Base-by-base conservation (phyloP, 1,284 basidiomycete genomes). In the Bjerkandera adusta region DNA sequence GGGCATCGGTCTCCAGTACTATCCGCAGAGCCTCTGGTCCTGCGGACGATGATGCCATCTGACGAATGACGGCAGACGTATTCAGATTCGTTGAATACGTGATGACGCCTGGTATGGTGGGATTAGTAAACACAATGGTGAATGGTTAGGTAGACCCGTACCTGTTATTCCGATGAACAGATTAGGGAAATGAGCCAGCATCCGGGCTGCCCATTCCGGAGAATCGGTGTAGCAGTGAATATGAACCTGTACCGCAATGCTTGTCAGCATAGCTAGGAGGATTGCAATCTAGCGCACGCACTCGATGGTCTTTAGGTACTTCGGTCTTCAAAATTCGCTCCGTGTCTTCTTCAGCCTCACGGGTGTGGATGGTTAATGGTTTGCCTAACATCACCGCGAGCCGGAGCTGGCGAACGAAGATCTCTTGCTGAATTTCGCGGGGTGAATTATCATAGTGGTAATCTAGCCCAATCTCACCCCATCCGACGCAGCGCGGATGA, bases 381-480 rank as follows among this genome's bases (percentile, higher is more conserved):
- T 91, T 92, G 1, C 73, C 72, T 1, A 89, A 70, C 16, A 67
- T 60, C 4, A 92, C 74, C 0, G 89, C 88, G 1, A 76, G 75
- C 13, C 70, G 69, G 10, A 92, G 73, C 59, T 92, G 89, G 18
- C 83, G 70, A 2, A 65, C 63, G 48, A 92, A 83, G 4, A 90
- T 78, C 0, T 68, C 64, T 50, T 75, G 81, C 58, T 92, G 89
- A 0, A 81, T 55, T 0, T 79, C 74, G 8, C 81, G 76, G 0
- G 87, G 84, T 0, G 87, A 88, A 55, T 81, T 75, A 59, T 88
- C 80, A 59, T 90, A 90, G 62, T 90, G 86, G 57, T 89, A 90
- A 54, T 92, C 89, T 4, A 92, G 74, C 0, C 89, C 89, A 45
- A 90, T 91, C 59, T 92, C 89, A 0, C 89, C 89, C 83, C 84